These are phyloP conservation scores for Aspergillus pseudoterreus DNA, from an alignment of 2,329 filamentous ascomycete species.

Conservation along the genomic window DNA sequence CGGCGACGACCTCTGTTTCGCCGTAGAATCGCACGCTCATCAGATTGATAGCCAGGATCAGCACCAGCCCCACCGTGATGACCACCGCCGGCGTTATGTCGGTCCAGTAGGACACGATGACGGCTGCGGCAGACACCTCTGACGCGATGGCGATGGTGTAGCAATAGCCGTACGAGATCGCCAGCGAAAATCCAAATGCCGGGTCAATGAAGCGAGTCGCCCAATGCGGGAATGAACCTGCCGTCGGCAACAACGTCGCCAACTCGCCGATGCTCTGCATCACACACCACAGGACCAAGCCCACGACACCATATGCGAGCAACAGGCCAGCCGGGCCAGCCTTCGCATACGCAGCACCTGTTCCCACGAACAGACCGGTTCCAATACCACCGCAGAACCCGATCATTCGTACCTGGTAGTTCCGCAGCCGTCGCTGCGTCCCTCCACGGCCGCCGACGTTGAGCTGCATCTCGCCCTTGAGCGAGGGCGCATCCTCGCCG, in stretches of 20 bases:
- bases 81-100: conserved; percentile 66
- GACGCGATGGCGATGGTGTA: conserved; percentile 71
- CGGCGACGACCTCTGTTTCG: conserved; percentile 29
- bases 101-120: conserved; percentile 80
- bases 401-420: conserved; percentile 33
- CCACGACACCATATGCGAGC: conserved; percentile 58
- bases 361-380: conserved; percentile 80
- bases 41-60: conserved; percentile 30
- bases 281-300: conserved; percentile 81
- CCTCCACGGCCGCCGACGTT: conserved; percentile 32
- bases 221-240: conserved; percentile 86
- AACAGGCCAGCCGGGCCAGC: conserved; percentile 74
- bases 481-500: conserved; percentile 5
- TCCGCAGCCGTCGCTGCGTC: conserved; percentile 31
- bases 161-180: conserved; percentile 71
- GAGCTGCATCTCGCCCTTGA: conserved; percentile 26
- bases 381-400: conserved; percentile 45
- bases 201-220: conserved; percentile 88
- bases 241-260: conserved; percentile 83
- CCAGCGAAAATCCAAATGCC: conserved; percentile 89
- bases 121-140: conserved; percentile 77
- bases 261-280: conserved; percentile 88
- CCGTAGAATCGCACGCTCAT: conserved; percentile 32
- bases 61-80: conserved; percentile 46
- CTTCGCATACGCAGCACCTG: conserved; percentile 63